Conservation (phyloP, 352 stramenopile species). For the Globisporangium carolinianum region DNA sequence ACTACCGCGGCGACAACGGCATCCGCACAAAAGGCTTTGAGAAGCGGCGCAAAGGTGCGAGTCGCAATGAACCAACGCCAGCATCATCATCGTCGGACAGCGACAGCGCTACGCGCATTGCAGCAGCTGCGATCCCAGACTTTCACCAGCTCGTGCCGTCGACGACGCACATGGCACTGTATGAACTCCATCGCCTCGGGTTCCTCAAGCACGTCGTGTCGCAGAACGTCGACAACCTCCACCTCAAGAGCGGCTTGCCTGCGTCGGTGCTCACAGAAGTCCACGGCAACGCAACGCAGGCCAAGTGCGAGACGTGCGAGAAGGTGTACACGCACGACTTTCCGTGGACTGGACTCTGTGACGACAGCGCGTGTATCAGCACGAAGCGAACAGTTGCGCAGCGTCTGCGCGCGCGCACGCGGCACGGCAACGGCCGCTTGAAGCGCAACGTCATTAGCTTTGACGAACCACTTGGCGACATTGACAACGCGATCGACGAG, state of each 20-base stretch:
- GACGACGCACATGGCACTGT: conserved; percentile 74
- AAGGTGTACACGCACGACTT: conserved; percentile 76
- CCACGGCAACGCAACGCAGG: conserved; percentile 76
- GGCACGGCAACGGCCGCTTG: conserved; percentile 67
- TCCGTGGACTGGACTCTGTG: conserved; percentile 60
- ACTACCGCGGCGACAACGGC: conserved; percentile 77
- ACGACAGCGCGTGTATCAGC: conserved; percentile 51
- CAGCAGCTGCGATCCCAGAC: conserved; percentile 33
- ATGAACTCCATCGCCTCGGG: conserved; percentile 64
- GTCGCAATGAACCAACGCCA: not conserved
- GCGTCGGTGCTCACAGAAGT: conserved; percentile 56
- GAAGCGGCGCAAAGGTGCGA: conserved; percentile 6
- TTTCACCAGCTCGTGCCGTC: conserved; percentile 69
- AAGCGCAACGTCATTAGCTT: conserved; percentile 78
- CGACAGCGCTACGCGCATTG: conserved; percentile 4
- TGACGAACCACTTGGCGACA: conserved; percentile 73
- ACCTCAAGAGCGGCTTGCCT: conserved; percentile 73
- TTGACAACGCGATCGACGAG: conserved; percentile 73
- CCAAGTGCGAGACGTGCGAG: conserved; percentile 81
- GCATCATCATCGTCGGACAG: conserved; percentile 8
- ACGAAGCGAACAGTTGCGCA: conserved; percentile 58
- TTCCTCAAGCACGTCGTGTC: conserved; percentile 75
- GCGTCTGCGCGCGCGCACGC: conserved; percentile 53
- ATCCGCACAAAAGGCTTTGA: conserved; percentile 66
- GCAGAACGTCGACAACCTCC: conserved; percentile 82